Conservation (phyloP, 805 yeast species). For the Nakazawaea laoshanensis region DNA sequence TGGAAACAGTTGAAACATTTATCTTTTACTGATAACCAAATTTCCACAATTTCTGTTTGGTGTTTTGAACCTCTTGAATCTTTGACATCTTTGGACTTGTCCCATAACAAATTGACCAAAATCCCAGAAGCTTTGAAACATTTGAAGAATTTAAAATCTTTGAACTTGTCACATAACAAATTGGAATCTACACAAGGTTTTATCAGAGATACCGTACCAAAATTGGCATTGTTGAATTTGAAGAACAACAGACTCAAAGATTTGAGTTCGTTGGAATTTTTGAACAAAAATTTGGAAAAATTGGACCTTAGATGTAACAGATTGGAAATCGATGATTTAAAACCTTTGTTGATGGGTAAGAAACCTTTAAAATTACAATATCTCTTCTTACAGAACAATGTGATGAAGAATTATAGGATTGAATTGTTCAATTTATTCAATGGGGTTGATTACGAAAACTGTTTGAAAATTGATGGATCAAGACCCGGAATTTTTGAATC, state of each 20-base stretch:
- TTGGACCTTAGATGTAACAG: conserved; percentile 44
- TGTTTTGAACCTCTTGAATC: conserved; percentile 22
- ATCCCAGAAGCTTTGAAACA: conserved; percentile 48
- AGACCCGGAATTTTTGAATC: conserved; percentile 55
- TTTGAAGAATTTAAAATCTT: conserved; percentile 37
- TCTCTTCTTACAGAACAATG: conserved; percentile 18
- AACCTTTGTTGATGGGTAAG: conserved; percentile 27
- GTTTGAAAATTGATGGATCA: conserved; percentile 48
- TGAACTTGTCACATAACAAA: conserved; percentile 44
- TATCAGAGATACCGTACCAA: conserved; percentile 28
- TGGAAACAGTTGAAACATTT: conserved; percentile 33
- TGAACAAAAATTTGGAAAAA: conserved; percentile 35
- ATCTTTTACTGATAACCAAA: conserved; percentile 30
- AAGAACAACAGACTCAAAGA: conserved; percentile 36
- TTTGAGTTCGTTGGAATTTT: conserved; percentile 36
- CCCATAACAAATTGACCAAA: conserved; percentile 39
- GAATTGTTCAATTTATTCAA: conserved; percentile 49
- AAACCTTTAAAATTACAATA: conserved; percentile 15
- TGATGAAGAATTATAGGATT: conserved; percentile 35
- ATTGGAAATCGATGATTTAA: conserved; percentile 27
- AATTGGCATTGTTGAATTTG: conserved; percentile 38
- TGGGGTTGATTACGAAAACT: conserved; percentile 40
- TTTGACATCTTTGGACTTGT: conserved; percentile 40
- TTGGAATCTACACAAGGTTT: conserved; percentile 22
- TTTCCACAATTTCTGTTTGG: conserved; percentile 20